phyloP scores from a whole-genome alignment of 148 eudicot species.

The Amaranthus palmeri region DNA sequence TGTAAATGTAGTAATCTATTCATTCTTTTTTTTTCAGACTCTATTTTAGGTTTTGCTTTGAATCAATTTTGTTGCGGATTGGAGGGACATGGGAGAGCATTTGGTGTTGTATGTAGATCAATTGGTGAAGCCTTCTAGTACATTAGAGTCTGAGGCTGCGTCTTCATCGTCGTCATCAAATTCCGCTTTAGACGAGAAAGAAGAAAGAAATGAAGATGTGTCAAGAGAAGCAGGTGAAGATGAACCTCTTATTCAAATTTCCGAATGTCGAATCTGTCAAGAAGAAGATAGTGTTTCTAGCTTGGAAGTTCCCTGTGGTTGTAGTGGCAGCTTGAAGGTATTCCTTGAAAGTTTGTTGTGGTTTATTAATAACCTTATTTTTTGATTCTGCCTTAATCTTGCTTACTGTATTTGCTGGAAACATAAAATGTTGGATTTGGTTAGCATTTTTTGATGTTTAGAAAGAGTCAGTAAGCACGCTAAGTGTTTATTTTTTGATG shows the following conservation, averaged over 20 bases:
- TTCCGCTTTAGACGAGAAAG: slow-evolving; percentile 26
- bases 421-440: not conserved
- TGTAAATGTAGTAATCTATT: too few relatives aligned
- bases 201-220: slow-evolving; percentile 24
- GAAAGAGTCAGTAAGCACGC: not conserved
- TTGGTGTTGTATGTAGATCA: slow-evolving; percentile 51
- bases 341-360: not conserved
- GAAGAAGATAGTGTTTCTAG: slow-evolving; percentile 66
- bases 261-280: slow-evolving; percentile 89
- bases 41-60: too few relatives aligned
- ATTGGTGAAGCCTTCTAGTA: slow-evolving; percentile 28
- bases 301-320: slow-evolving; percentile 78
- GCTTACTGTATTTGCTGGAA: not conserved
- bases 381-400: too few relatives aligned
- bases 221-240: slow-evolving; percentile 23
- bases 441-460: not conserved
- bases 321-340: slow-evolving; percentile 94
- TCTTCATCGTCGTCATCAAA: slow-evolving; percentile 7
- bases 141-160: slow-evolving; percentile 23
- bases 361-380: too few relatives aligned
- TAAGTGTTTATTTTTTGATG: too few relatives aligned
- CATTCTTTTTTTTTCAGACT: too few relatives aligned
- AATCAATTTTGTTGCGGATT: not conserved
- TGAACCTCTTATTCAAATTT: slow-evolving; percentile 53
- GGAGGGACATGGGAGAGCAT: slow-evolving; percentile 41